Conservation (phyloP, 106 monocot species). For the Cymbidium sinense region DNA sequence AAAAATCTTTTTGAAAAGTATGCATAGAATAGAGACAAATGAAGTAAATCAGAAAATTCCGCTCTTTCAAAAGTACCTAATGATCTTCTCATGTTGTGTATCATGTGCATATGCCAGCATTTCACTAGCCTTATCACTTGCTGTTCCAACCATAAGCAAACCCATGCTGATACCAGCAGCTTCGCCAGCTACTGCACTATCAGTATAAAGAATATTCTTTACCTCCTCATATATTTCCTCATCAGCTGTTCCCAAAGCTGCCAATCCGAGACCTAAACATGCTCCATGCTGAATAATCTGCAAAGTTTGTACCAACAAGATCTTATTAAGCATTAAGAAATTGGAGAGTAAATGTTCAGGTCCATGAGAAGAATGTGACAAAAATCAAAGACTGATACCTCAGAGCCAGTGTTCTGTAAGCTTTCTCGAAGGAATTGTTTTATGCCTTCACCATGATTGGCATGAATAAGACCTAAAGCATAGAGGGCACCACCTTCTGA, state of each 20-base stretch:
- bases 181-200: constrained; percentile 95
- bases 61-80: constrained; percentile 40
- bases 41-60: not conserved
- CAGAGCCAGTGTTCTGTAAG: constrained; percentile 74
- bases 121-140: constrained; percentile 87
- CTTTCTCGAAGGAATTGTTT: constrained; percentile 95
- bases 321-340: not conserved
- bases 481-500: constrained; percentile 99
- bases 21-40: not conserved
- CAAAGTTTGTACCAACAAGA: not conserved
- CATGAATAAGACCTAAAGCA: constrained; percentile 96
- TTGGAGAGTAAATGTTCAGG: not conserved
- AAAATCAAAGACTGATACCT: constrained; percentile 33
- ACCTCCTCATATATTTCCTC: constrained; percentile 96
- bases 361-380: no score
- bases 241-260: constrained; percentile 92
- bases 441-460: constrained; percentile 97
- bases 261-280: constrained; percentile 91
- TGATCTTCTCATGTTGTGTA: constrained; percentile 99
- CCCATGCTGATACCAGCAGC: constrained; percentile 99
- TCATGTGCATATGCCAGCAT: constrained; percentile 99
- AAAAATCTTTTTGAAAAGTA: not conserved
- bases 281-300: constrained; percentile 99
- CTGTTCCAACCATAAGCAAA: constrained; percentile 91
- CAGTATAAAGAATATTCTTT: constrained; percentile 83